Evolutionary conservation across 352 stramenopile species (phyloP).

Genomic region (Phytophthora ramorum): DNA sequence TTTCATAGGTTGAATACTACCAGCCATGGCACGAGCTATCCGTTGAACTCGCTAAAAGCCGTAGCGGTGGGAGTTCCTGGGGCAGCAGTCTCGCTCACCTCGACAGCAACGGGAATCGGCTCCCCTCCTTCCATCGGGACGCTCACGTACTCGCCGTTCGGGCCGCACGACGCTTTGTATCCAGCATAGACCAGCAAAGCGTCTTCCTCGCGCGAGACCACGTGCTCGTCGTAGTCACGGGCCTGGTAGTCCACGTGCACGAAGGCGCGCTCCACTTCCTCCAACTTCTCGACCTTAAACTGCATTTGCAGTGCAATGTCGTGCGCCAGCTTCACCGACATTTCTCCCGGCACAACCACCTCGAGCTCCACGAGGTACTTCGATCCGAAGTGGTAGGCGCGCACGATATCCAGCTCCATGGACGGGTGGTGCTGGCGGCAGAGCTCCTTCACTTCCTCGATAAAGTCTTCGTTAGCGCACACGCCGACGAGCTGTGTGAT

Average conservation of each 20-base stretch:
- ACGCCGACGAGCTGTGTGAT: conserved; percentile 85
- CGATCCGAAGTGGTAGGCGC: conserved; percentile 94
- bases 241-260: conserved; percentile 95
- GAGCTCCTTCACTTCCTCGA: conserved; percentile 87
- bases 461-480: conserved; percentile 84
- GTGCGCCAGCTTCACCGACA: conserved; percentile 92
- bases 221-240: conserved; percentile 78
- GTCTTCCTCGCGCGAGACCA: conserved; percentile 61
- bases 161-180: conserved; percentile 21
- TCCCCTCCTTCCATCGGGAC: conserved; percentile 31
- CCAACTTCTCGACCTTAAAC: conserved; percentile 92
- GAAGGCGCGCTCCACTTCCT: conserved; percentile 94
- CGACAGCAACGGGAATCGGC: conserved; percentile 30
- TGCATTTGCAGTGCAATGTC: conserved; percentile 95
- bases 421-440: conserved; percentile 71
- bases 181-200: conserved; percentile 57
- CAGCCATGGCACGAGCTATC: neutral
- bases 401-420: conserved; percentile 91
- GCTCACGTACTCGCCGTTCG: conserved; percentile 25
- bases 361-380: conserved; percentile 96
- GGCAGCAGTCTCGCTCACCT: conserved; percentile 31
- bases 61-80: conserved; percentile 34
- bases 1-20: neutral
- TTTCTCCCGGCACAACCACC: conserved; percentile 91
- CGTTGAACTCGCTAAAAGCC: conserved; percentile 31